These are phyloP conservation scores for Lentinus tigrinus DNA, from an alignment of 768 basidiomycete species.

Conservation along the genomic window DNA sequence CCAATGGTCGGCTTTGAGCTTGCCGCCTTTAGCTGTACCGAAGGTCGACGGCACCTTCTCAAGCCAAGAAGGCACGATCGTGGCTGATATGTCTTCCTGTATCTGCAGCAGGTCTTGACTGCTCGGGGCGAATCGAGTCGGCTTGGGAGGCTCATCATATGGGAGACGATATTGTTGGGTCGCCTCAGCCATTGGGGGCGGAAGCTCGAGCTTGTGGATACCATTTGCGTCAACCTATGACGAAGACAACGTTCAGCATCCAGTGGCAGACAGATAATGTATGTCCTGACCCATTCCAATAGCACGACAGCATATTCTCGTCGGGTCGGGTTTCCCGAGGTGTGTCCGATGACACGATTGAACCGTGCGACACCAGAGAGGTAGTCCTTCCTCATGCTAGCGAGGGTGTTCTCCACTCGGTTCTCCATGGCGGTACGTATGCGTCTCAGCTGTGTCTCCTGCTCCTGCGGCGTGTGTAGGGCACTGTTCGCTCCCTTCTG, in stretches of 20 bases:
- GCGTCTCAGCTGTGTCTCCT: no score
- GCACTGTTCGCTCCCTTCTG: no score
- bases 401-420: not conserved
- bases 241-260: no score
- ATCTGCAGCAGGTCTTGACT: not conserved
- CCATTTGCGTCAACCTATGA: no score
- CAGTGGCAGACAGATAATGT: no score
- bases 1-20: slow-evolving; percentile 31
- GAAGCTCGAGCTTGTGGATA: not conserved
- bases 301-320: no score
- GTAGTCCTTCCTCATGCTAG: not conserved
- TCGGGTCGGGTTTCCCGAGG: no score
- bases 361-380: not conserved
- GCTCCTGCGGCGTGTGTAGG: no score
- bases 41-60: slow-evolving; percentile 9
- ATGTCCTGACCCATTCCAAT: no score
- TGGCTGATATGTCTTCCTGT: not conserved
- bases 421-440: no score
- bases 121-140: not conserved
- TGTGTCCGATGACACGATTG: no score
- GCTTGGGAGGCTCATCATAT: not conserved
- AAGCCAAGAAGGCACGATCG: slow-evolving; percentile 14
- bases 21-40: slow-evolving; percentile 14
- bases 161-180: not conserved
- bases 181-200: no score